phyloP scores from a whole-genome alignment of 2,329 filamentous ascomycete genomes.

The Phaeophleospora eucalypticola region DNA sequence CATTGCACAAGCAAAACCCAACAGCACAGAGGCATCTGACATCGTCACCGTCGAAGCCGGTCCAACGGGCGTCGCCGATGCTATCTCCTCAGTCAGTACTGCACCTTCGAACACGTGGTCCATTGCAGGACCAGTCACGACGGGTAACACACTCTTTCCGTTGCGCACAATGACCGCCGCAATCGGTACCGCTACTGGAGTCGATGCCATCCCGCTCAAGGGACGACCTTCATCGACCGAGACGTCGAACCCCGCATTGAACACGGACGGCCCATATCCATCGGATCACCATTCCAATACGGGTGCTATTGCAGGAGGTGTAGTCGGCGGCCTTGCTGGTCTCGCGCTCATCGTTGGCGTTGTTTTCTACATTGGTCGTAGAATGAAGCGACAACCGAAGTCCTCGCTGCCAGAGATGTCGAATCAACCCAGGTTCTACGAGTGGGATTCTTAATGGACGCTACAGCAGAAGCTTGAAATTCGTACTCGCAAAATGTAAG shows the following conservation, averaged over 20 bases:
- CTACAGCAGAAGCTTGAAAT: no score
- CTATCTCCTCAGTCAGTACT: constrained; percentile 8
- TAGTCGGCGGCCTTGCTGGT: constrained; percentile 35
- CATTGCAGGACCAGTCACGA: constrained; percentile 11
- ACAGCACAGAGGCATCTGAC: neutral
- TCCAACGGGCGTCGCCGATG: constrained; percentile 18
- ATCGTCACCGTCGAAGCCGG: constrained; percentile 16
- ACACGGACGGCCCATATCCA: neutral
- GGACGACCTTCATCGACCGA: neutral
- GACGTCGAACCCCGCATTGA: neutral
- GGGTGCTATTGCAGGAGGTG: constrained; percentile 39
- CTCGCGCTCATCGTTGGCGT: constrained; percentile 28
- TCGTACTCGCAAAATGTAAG: no score
- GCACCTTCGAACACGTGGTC: constrained; percentile 7
- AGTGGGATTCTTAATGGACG: no score
- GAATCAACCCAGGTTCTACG: no score
- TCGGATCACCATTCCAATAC: constrained; percentile 19
- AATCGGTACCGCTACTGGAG: neutral
- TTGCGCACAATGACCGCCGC: neutral
- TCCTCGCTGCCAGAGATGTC: neutral
- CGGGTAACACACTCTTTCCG: neutral
- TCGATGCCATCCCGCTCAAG: neutral
- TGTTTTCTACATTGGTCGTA: constrained; percentile 35
- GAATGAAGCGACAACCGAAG: constrained; percentile 22
- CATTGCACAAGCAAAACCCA: constrained; percentile 15